Evolutionary conservation across 441 rosid genomes (phyloP).

Genomic region (Erodium moschatum): DNA sequence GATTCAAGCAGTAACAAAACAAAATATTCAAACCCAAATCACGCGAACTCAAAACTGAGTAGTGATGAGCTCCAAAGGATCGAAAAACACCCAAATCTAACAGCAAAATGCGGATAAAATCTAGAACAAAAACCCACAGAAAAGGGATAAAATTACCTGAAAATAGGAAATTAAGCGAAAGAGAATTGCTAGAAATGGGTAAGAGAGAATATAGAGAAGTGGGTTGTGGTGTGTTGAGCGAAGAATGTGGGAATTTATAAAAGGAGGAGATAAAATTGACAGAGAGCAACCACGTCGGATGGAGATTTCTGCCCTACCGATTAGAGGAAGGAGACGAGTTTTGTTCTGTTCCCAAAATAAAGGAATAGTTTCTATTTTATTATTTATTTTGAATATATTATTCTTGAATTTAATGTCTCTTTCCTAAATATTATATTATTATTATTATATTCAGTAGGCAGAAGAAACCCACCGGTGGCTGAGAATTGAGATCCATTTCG

Average conservation of each 20-base stretch:
- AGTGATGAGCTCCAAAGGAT: background rate
- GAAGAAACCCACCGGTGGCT: too few species aligned
- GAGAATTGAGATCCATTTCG: too few species aligned
- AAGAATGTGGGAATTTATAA: conserved; percentile 5
- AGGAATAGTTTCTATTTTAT: background rate
- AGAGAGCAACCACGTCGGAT: background rate
- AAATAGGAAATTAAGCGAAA: background rate
- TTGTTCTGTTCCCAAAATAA: conserved; percentile 4
- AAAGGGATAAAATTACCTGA: background rate
- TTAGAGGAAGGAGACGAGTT: background rate
- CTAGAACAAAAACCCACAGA: background rate
- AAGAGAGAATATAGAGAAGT: background rate
- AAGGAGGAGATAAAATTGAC: background rate
- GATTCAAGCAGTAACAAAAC: background rate
- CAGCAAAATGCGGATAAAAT: background rate
- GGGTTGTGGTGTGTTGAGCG: background rate
- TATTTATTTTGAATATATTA: too few species aligned
- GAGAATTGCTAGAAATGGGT: background rate
- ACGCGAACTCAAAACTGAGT: background rate
- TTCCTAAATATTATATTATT: background rate
- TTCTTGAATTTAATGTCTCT: background rate
- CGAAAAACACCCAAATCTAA: background rate
- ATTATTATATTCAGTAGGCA: background rate
- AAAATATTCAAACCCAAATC: background rate
- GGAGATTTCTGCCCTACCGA: background rate